phyloP scores from a whole-genome alignment of 2,329 filamentous ascomycete species.

The Stachybotrys chlorohalonatus region DNA sequence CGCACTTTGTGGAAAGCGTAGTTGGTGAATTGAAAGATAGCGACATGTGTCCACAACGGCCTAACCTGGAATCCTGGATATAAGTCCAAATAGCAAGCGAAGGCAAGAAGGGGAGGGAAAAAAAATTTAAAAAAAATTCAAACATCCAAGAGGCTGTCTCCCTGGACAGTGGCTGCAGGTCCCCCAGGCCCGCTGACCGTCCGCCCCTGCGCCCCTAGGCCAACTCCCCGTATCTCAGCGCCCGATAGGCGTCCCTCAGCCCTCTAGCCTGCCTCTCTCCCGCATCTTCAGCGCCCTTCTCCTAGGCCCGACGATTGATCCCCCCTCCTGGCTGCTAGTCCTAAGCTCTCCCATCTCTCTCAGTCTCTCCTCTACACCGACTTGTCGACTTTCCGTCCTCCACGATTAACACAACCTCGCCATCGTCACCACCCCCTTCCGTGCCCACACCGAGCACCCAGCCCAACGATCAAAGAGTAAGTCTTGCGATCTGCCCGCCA shows the following conservation, averaged over 20 bases:
- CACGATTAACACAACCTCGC: background rate
- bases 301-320: background rate
- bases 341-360: no score
- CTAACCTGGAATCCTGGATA: background rate
- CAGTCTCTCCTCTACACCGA: background rate
- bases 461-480: constrained; percentile 2
- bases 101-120: background rate
- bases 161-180: background rate
- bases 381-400: background rate
- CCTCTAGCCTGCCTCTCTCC: background rate
- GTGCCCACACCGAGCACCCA: background rate
- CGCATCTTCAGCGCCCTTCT: background rate
- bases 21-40: background rate
- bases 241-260: background rate
- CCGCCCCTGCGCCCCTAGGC: background rate
- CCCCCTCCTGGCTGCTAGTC: background rate
- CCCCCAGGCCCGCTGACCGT: background rate
- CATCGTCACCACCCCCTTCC: background rate
- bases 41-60: background rate
- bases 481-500: background rate
- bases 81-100: background rate
- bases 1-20: background rate
- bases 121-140: background rate
- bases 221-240: background rate
- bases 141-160: no score